A percentile compares a stretch with the other conserved stretches of the same genome.
phyloP scores from a whole-genome alignment of 768 basidiomycete genomes.

The Rhodotorula kratochvilovae region DNA sequence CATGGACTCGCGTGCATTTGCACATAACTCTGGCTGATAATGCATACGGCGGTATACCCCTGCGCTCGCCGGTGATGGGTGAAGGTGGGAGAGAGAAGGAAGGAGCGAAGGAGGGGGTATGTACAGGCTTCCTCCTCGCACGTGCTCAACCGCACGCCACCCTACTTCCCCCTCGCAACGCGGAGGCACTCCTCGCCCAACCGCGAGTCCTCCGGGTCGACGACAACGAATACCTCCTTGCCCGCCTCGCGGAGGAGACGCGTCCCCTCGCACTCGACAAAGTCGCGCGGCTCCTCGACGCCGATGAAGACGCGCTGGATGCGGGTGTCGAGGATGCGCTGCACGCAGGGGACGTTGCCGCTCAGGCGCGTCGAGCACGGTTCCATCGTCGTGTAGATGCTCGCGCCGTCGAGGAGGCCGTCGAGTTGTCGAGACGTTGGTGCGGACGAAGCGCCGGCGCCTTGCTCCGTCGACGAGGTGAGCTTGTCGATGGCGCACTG shows the following conservation, averaged over 20 bases:
- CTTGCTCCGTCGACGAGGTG: neutral
- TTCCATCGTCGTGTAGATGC: constrained; percentile 93
- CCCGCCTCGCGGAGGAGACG: constrained; percentile 65
- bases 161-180: constrained; percentile 57
- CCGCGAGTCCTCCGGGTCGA: constrained; percentile 49
- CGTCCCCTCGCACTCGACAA: constrained; percentile 87
- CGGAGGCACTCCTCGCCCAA: constrained; percentile 74
- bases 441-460: neutral
- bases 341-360: constrained; percentile 77
- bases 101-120: too few species aligned
- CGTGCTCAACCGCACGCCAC: neutral
- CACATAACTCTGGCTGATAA: too few species aligned
- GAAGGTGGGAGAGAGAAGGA: too few species aligned
- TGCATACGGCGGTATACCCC: too few species aligned
- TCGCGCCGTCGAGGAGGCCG: constrained; percentile 56
- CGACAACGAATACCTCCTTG: constrained; percentile 69
- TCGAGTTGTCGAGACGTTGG: neutral
- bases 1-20: too few species aligned
- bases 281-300: constrained; percentile 85
- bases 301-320: constrained; percentile 79
- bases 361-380: constrained; percentile 88
- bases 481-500: constrained; percentile 83
- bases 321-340: constrained; percentile 66
- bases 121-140: too few species aligned
- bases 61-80: too few species aligned